Conservation (phyloP, 2,329 filamentous ascomycete species). For the Pseudopithomyces chartarum region DNA sequence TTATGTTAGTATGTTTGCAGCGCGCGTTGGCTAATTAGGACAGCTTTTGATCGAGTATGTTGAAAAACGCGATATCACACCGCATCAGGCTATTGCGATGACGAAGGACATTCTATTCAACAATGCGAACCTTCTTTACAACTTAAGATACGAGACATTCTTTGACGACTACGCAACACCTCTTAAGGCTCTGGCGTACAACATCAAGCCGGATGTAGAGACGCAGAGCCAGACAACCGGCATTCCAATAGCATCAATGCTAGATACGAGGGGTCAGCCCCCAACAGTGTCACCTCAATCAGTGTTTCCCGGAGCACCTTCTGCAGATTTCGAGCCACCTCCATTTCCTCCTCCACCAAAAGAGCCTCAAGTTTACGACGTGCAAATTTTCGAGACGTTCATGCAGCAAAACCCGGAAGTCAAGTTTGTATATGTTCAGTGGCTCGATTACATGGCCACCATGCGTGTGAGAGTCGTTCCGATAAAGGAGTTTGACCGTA, state of each 20-base stretch:
- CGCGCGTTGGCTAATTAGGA: background rate
- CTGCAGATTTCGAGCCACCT: slow-evolving; percentile 16
- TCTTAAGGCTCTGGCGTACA: slow-evolving; percentile 31
- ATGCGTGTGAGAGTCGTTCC: slow-evolving; percentile 71
- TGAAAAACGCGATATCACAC: slow-evolving; percentile 64
- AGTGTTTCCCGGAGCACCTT: slow-evolving; percentile 7
- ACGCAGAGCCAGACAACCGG: slow-evolving; percentile 18
- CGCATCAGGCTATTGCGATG: slow-evolving; percentile 65
- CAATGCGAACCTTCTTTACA: slow-evolving; percentile 78
- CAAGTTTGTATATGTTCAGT: slow-evolving; percentile 75
- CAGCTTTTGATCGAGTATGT: slow-evolving; percentile 72
- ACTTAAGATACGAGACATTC: slow-evolving; percentile 56
- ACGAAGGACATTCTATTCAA: slow-evolving; percentile 73
- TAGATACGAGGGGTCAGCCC: background rate
- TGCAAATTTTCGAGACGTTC: slow-evolving; percentile 53
- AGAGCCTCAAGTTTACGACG: slow-evolving; percentile 39
- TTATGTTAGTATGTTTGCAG: background rate
- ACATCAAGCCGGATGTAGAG: slow-evolving; percentile 23
- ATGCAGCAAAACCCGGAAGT: slow-evolving; percentile 56
- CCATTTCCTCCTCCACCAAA: slow-evolving; percentile 37
- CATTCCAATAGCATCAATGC: slow-evolving; percentile 6
- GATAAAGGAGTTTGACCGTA: slow-evolving; percentile 50
- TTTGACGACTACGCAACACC: slow-evolving; percentile 32
- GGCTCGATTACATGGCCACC: slow-evolving; percentile 77
- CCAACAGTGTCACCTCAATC: background rate